Evolutionary conservation across 78 protist genomes (phyloP), one percentile per base, ranked within the genome.

Genomic region (Dictyostelium brefeldianum): DNA sequence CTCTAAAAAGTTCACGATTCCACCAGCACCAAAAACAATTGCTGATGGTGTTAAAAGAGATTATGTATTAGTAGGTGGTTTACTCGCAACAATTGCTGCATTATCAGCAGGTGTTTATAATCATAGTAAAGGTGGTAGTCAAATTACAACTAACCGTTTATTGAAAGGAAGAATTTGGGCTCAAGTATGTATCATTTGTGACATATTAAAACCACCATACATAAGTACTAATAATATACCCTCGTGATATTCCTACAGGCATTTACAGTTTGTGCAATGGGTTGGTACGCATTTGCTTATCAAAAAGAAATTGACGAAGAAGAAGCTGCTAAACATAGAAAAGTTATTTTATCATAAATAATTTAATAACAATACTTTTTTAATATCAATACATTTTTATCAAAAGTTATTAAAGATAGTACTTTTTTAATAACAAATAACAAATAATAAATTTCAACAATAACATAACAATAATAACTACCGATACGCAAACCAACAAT

Each of bases 21-120:
- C 92, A 50, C 92, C 92, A 62, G 77, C 83, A 87, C 92, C 92
- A 74, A 87, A 87, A 12, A 43, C 74, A 4, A 57, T 87, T 27
- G 62, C 73, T 22, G 92, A 87, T 10, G 92, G 84, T 50, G 54
- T 77, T 48, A 87, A 87, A 69, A 53, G 92, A 59, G 92, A 87
- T 64, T 74, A 77, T 48, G 43, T 87, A 3, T 41, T 87, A n/a
- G 92, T 87, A 9, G 92, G 92, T 77, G 92, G 92, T 87, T 22
- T 59, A 0, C 18, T 62, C 0, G 53, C 59, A 3, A 87, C 92
- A 0, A 70, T 50, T 20, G 78, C 22, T 29, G 36, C 73, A 46
- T 31, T 87, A n/a, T n/a, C 80, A 20, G 67, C 78, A 7, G 92
- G 92, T 87, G 62, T 87, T 10, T 87, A 5, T 22, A 87, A 87